Base-by-base conservation (phyloP, 2,329 filamentous ascomycete genomes). In the Exophiala phaeomuriformis region DNA sequence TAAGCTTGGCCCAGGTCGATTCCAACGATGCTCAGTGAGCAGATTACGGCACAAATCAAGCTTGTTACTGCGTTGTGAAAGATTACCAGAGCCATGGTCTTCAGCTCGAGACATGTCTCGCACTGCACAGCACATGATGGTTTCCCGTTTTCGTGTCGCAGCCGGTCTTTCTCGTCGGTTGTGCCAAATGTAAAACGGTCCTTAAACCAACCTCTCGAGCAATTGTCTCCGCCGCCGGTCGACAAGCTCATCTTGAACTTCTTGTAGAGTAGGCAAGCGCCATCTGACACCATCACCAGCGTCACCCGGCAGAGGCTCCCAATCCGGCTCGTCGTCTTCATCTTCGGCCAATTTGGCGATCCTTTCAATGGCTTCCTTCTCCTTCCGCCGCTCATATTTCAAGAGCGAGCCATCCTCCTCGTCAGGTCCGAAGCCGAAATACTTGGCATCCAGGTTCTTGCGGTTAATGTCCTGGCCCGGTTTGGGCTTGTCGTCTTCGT, bases 231-330 rank as follows among this genome's bases (percentile, higher is more conserved):
- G 83, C 71, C 90, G 81, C 71, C 91, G 79, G 61, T 96, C 90
- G 51, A 98, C 79, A 63, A 98, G 73, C 71, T 97, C 93, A 66
- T 90, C 82, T 71, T 96, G 89, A n/a, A 97, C 91, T 68, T 97
- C 88, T 19, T 95, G 89, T 52, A 89, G 72, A 3, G 86, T 90
- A 5, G 93, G 93, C 64, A 97, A 70, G 58, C 81, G 81, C 91
- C 91, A 96, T 44, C 76, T 79, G 36, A 83, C 75, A 0, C 91
- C 91, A 68, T 95, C 90, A 1, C 90, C 90, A 2, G 76, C 75
- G 71, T 96, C 90, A 0, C 91, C 93, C 0, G 93, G 93, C 63
- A 98, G 72, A 36, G 88, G 78, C 64, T 93, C 84, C 90, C 91
- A 97, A 8, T 79, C 84, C 2, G 81, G 80, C 10, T 83, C 84